Base-by-base conservation (phyloP, 257 asterid species). In the Plantago ovata region DNA sequence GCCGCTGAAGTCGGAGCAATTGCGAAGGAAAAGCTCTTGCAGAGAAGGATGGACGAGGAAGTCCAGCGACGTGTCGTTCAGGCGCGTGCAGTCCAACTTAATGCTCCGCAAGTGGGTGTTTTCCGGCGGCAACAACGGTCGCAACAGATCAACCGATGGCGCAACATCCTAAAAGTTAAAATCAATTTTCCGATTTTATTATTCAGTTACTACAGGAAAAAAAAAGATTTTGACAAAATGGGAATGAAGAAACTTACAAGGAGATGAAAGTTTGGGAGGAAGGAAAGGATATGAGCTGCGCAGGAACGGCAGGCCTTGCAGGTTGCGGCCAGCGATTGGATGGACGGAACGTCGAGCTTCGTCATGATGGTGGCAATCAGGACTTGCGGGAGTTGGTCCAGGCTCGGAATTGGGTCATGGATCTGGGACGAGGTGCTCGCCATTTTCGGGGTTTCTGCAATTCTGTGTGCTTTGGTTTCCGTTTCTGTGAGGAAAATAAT, bases 251-350 rank as follows among this genome's bases (percentile, higher is more conserved):
- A 44, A 58, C 81, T 73, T 74, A 90, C 98, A 19, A 77, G 81
- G 39, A 92, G 84, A 60, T 89, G 84, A 77, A 93, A 88, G 63
- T 53, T 72, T 51, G 97, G 87, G 63, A 81, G 71, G 70, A 82
- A 85, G 38, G 81, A 73, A 6, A 77, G 83, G 74, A 88, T 79
- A 54, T 73, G 79, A 13, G 77, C 55, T 57, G 94, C 87, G 74
- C 91, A 84, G 61, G 81, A 63, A 65, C 79, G 83, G 78, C 85
- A 75, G 69, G 87, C 48, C 65, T 59, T 84, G 71, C 95, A 93
- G 51, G 98, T 89, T 75, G 95, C 82, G 53, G 91, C 97, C 32
- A 81, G 74, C 24, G 98, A 93, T 60, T 82, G 77, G 68, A 89
- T 79, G 61, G 97, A 86, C 19, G 87, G 70, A 41, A 89, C 81